Evolutionary conservation across 2,329 filamentous ascomycete species (phyloP), one percentile per base, ranked within the genome.

Genomic region (Zalaria obscura): DNA sequence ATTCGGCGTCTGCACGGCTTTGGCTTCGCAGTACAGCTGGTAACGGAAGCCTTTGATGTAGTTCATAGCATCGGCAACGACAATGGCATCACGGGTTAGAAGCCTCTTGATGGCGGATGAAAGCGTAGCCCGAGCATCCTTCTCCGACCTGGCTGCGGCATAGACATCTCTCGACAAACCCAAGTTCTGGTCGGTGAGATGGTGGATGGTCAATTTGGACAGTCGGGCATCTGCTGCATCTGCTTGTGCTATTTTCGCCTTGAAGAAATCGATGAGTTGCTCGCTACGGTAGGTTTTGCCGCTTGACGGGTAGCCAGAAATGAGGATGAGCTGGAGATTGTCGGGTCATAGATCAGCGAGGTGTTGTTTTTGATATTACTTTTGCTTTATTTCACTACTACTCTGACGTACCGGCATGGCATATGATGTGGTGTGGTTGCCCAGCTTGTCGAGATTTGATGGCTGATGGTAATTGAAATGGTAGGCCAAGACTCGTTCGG

Each of bases 41-140:
- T 93, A 93, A 38, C 85, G 72, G 75, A 83, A 91, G 32, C 84
- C 85, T 60, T 91, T 91, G 64, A 93, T 93, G 62, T 91, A 93
- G 61, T 91, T 91, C 45, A 84, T 65, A 1, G 79, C 78, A 57
- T 93, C 84, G 10, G 86, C 74, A 37, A 93, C 75, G 40, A 91
- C 82, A 44, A 93, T 77, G 54, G 85, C 80, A 52, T 76, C 76
- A 43, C 77, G 73, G 45, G 73, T 77, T 27, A 93, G 69, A 38
- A 78, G 72, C 35, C 84, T 72, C 67, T 89, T 89, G 36, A 89
- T 80, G 45, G 84, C 83, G 45, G 74, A 84, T 58, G 83, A 85
- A 42, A 85, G 69, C 35, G 76, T 71, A 2, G 84, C 84, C 26
- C 84, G 76, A 1, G 83, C 84, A 62, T 89, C 81, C 59, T 93